Percentiles rank a stretch among this genome's conserved stretches.
Evolutionary conservation across 176 grass and related monocot genomes (phyloP).

Genomic region (Ensete glaucum): DNA sequence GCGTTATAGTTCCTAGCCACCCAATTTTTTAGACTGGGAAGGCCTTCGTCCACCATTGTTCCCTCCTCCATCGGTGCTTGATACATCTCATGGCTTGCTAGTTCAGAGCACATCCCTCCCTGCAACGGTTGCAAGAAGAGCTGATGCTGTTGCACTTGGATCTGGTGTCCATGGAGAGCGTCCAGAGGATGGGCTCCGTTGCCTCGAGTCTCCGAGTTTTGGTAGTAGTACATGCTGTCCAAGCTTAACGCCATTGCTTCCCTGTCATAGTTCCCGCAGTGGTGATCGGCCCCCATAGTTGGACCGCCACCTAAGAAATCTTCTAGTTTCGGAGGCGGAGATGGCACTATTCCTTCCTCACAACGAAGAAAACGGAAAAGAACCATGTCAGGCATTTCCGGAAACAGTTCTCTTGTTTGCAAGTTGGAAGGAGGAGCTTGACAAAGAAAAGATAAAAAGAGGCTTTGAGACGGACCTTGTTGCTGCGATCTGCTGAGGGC

Average conservation of each 20-base stretch:
- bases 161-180: conserved; percentile 16
- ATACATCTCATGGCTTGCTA: conserved; percentile 16
- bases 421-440: background rate
- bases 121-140: conserved; percentile 54
- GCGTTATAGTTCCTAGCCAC: conserved; percentile 35
- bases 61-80: conserved; percentile 43
- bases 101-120: conserved; percentile 55
- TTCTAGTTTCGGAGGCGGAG: conserved; percentile 79
- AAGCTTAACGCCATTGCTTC: conserved; percentile 39
- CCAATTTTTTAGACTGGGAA: conserved; percentile 31
- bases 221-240: conserved; percentile 50
- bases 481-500: conserved; percentile 3
- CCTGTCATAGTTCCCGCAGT: conserved; percentile 26
- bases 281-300: conserved; percentile 12
- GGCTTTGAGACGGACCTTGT: background rate
- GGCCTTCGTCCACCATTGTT: conserved; percentile 20
- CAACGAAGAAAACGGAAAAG: background rate
- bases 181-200: conserved; percentile 2
- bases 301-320: conserved; percentile 83
- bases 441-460: background rate
- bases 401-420: background rate
- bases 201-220: conserved; percentile 25
- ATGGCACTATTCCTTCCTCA: conserved; percentile 54
- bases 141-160: conserved; percentile 25
- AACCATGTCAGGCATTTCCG: conserved; percentile 1